Percentiles rank a stretch among this genome's conserved stretches.
phyloP scores from a whole-genome alignment of 306 rosid genomes.

The Carpinus viminea region DNA sequence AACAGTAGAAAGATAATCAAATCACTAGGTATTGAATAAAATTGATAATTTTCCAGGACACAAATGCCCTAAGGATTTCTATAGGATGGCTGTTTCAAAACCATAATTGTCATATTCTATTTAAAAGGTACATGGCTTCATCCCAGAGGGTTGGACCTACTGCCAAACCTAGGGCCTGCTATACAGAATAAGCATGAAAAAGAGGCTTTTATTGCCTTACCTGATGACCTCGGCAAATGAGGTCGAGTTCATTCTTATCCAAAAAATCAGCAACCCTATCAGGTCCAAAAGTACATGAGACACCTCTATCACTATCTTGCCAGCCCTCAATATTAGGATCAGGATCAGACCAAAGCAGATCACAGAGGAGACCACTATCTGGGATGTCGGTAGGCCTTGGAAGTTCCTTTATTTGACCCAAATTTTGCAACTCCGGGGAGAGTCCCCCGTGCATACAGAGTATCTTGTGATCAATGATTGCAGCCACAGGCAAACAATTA shows the following conservation, averaged over 20 bases:
- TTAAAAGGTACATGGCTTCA: not conserved
- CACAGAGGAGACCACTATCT: constrained; percentile 73
- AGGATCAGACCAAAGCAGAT: constrained; percentile 92
- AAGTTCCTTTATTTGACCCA: constrained; percentile 68
- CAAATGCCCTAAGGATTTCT: not conserved
- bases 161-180: not conserved
- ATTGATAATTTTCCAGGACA: not conserved
- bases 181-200: not conserved
- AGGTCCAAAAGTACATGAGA: constrained; percentile 75
- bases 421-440: constrained; percentile 66
- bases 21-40: not conserved
- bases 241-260: constrained; percentile 78
- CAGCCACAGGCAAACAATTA: constrained; percentile 85
- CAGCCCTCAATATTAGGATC: constrained; percentile 59
- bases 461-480: constrained; percentile 68
- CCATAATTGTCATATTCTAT: not conserved
- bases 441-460: constrained; percentile 89
- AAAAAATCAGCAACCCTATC: constrained; percentile 53
- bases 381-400: constrained; percentile 75
- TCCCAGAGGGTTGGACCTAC: not conserved
- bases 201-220: constrained; percentile 34
- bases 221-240: constrained; percentile 85
- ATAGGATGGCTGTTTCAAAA: not conserved
- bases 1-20: not conserved
- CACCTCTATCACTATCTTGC: constrained; percentile 76